These are phyloP conservation scores for Cercophora sp. DNA, from an alignment of 495 filamentous ascomycete genomes.

Conservation along the genomic window DNA sequence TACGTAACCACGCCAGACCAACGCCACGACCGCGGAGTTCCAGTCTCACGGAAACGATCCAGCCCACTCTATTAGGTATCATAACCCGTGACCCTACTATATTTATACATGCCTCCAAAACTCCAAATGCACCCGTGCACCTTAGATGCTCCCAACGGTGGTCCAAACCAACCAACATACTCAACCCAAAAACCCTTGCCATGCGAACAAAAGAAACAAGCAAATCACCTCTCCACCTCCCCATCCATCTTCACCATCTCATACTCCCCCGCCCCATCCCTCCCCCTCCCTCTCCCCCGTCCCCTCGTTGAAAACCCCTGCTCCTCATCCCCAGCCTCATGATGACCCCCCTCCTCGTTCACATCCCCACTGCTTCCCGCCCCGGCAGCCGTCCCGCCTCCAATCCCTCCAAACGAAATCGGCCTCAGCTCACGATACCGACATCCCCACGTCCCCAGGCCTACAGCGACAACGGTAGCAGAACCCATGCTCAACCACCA, in stretches of 20 bases:
- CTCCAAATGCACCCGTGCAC: too few species aligned
- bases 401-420: constrained; percentile 75
- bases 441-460: constrained; percentile 82
- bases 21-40: too few species aligned
- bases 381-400: constrained; percentile 13
- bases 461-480: constrained; percentile 66
- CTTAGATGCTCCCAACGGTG: too few species aligned
- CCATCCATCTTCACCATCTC: constrained; percentile 64
- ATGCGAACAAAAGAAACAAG: not conserved
- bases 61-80: too few species aligned
- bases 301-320: constrained; percentile 49
- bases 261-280: constrained; percentile 66
- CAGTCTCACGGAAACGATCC: too few species aligned
- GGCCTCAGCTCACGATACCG: constrained; percentile 83
- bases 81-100: too few species aligned
- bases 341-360: constrained; percentile 13
- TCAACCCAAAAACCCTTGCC: not conserved
- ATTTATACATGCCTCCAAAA: too few species aligned
- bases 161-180: too few species aligned
- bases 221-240: not conserved
- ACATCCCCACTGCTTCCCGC: constrained; percentile 13
- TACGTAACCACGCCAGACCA: too few species aligned
- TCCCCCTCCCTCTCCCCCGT: constrained; percentile 47
- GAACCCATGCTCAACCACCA: constrained; percentile 83
- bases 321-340: constrained; percentile 40